These are phyloP conservation scores for Leishmania mexicana DNA, from an alignment of 208 protist genomes.

Conservation along the genomic window DNA sequence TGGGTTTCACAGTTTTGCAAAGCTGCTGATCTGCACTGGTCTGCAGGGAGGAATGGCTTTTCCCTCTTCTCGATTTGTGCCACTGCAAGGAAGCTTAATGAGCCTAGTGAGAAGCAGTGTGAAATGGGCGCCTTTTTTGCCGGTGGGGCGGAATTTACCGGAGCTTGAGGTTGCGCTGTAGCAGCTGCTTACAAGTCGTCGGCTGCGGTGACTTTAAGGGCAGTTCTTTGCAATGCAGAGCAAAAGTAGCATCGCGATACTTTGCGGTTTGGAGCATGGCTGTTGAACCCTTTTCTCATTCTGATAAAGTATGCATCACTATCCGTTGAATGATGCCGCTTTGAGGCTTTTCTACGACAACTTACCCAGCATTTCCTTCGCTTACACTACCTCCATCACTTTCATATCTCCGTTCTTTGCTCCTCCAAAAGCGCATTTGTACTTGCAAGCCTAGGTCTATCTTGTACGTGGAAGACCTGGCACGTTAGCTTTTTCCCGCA, in stretches of 20 bases:
- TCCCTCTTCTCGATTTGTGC: neutral
- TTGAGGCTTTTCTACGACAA: neutral
- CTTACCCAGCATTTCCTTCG: neutral
- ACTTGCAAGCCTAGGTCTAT: neutral
- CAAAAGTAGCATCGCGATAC: neutral
- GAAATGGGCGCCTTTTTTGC: neutral
- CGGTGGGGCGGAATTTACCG: neutral
- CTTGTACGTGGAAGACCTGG: neutral
- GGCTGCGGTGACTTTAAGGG: neutral
- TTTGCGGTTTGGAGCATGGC: neutral
- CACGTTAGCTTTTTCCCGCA: neutral
- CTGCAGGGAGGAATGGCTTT: neutral
- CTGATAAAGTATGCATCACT: neutral
- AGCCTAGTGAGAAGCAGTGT: neutral
- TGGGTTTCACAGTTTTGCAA: neutral
- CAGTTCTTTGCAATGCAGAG: neutral
- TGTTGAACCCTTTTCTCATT: neutral
- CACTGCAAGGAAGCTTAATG: neutral
- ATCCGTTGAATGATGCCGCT: neutral
- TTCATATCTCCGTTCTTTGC: neutral
- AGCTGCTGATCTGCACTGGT: neutral
- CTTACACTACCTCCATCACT: neutral
- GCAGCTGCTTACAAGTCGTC: neutral
- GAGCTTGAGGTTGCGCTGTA: no score
- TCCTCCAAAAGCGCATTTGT: neutral